Evolutionary conservation across 2,329 filamentous ascomycete genomes (phyloP).

Genomic region (Fusarium austroafricanum): DNA sequence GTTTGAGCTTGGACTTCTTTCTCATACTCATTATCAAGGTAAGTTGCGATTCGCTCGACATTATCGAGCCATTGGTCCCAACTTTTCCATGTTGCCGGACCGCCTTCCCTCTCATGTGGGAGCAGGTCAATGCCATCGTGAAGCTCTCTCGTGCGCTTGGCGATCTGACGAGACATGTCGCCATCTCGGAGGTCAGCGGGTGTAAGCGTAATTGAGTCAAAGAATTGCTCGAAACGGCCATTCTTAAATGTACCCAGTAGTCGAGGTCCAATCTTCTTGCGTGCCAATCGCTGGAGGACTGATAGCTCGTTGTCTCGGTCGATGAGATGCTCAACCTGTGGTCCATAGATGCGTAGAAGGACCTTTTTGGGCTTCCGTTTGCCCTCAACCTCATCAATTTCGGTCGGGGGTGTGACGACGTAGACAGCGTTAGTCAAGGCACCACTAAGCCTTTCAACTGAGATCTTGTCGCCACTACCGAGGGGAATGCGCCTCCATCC

Average conservation of each 20-base stretch:
- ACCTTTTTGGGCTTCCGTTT: slow-evolving; percentile 73
- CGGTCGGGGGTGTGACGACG: slow-evolving; percentile 83
- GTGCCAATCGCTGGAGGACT: slow-evolving; percentile 85
- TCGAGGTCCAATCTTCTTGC: slow-evolving; percentile 92
- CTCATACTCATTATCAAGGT: slow-evolving; percentile 69
- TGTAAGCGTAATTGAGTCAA: slow-evolving; percentile 85
- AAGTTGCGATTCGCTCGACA: slow-evolving; percentile 69
- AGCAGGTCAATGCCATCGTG: slow-evolving; percentile 93
- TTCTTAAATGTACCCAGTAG: slow-evolving; percentile 93
- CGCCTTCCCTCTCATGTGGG: slow-evolving; percentile 78
- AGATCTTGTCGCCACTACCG: slow-evolving; percentile 74
- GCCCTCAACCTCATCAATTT: slow-evolving; percentile 59
- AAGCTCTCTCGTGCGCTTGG: slow-evolving; percentile 96
- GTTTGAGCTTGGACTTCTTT: slow-evolving; percentile 47
- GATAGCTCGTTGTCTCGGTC: slow-evolving; percentile 90
- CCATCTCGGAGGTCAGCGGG: slow-evolving; percentile 80
- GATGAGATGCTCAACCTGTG: slow-evolving; percentile 94
- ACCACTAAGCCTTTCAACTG: slow-evolving; percentile 83
- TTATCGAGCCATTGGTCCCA: slow-evolving; percentile 92
- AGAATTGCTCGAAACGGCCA: slow-evolving; percentile 94
- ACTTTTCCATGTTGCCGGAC: slow-evolving; percentile 88
- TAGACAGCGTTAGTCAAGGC: slow-evolving; percentile 97
- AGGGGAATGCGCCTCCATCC: slow-evolving; percentile 89
- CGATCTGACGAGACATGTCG: slow-evolving; percentile 90
- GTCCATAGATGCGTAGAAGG: slow-evolving; percentile 90